Evolutionary conservation across 1,139 yeast species (phyloP).

Genomic region (Kodamaea derodonti): DNA sequence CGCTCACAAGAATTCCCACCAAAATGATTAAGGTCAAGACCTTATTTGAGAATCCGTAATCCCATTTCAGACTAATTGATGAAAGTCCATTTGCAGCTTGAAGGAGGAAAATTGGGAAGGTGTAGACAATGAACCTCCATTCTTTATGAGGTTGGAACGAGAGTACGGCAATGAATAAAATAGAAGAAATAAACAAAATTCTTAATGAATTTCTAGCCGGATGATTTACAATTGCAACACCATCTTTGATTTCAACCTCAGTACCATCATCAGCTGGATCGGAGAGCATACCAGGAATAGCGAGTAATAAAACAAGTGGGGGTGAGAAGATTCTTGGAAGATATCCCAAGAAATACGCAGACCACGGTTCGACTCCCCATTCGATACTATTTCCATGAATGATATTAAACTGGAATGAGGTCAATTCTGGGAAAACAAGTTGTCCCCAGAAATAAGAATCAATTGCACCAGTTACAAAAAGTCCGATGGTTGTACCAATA

Average conservation of each 20-base stretch:
- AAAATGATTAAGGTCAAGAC: conserved; percentile 26
- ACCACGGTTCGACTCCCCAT: conserved; percentile 85
- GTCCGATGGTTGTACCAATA: conserved; percentile 57
- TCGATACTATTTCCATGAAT: conserved; percentile 63
- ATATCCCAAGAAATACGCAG: conserved; percentile 55
- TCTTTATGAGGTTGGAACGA: conserved; percentile 91
- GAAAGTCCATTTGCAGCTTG: conserved; percentile 65
- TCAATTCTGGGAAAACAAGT: conserved; percentile 63
- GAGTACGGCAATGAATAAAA: conserved; percentile 54
- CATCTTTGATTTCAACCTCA: conserved; percentile 14
- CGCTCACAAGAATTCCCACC: conserved; percentile 28
- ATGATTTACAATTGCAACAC: conserved; percentile 28
- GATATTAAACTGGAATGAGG: conserved; percentile 70
- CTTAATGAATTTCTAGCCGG: conserved; percentile 38
- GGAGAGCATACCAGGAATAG: conserved; percentile 36
- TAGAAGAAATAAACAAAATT: conserved; percentile 37
- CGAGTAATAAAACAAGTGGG: conserved; percentile 53
- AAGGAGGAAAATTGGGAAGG: conserved; percentile 64
- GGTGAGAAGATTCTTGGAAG: conserved; percentile 55
- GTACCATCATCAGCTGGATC: conserved; percentile 35
- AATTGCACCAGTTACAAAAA: conserved; percentile 41
- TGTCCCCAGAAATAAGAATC: conserved; percentile 80
- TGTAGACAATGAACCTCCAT: conserved; percentile 84
- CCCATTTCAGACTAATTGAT: conserved; percentile 32
- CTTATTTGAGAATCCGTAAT: conserved; percentile 24